Base-by-base conservation (phyloP, 176 grass and related monocot species). In the Carex scoparia region DNA sequence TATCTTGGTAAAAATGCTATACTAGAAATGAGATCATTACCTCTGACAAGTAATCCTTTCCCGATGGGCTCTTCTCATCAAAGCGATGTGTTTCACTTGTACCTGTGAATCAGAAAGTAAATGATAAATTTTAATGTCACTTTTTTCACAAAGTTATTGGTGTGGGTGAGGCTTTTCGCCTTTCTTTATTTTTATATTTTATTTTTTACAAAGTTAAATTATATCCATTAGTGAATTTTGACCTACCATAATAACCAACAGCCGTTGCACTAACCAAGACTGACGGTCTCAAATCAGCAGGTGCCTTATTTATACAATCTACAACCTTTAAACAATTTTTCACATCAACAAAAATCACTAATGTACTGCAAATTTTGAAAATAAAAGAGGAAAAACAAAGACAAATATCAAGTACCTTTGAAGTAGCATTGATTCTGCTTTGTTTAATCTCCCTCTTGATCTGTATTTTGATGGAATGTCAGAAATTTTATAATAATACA, bases 241-340 rank as follows among this genome's bases (percentile, higher is more conserved):
- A 37, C 62, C 23, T 87, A 98, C 95, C 95, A 46, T 98, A 98
- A 87, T 94, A 98, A 69, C 95, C 93, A 80, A 98, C 88, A n/a
- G 95, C 95, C 14, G 95, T 98, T 44, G 95, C 95, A 77, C 93
- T 98, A 66, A 98, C 86, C 44, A 98, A 92, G 83, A 98, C 95
- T 40, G 91, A 91, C 61, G 95, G 95, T 4, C 86, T 61, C 18
- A 67, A 31, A 35, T 87, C 82, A 72, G 63, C 3, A 13, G 12
- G 74, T 65, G 86, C 80, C 23, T 77, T 81, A 54, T 97, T 98
- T 88, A 98, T 90, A 88, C 84, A 86, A 76, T 86, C 85, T 83
- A 94, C 95, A 65, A 98, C 77, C 95, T 94, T 86, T 51, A 55
- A 76, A 55, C 48, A 91, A 54, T 60, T 90, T 37, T 89, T 86